phyloP scores from a whole-genome alignment of 805 yeast genomes.

The Candida xiaguanensis region DNA sequence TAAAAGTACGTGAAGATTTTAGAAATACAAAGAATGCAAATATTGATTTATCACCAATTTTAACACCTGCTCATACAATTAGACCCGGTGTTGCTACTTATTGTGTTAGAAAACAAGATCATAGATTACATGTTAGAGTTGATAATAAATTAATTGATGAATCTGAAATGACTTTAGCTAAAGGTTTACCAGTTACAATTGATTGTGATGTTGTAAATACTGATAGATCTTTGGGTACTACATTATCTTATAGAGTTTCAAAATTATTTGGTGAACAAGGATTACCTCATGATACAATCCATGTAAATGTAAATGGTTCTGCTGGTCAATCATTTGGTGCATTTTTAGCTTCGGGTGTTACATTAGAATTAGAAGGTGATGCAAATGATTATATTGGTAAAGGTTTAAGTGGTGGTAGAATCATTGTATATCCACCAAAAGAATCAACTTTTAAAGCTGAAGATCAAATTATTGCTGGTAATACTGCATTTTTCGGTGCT shows the following conservation, averaged over 20 bases:
- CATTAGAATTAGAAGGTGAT: constrained; percentile 94
- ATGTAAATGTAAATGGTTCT: constrained; percentile 84
- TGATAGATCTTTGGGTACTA: constrained; percentile 94
- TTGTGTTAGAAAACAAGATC: constrained; percentile 91
- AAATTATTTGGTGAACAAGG: constrained; percentile 92
- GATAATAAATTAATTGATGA: constrained; percentile 96
- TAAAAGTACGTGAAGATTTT: constrained; percentile 77
- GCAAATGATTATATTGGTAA: constrained; percentile 98
- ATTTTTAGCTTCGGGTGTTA: constrained; percentile 91
- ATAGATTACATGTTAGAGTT: constrained; percentile 84
- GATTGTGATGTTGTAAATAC: constrained; percentile 93
- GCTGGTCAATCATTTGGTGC: constrained; percentile 99
- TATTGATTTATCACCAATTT: constrained; percentile 86
- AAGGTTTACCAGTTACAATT: constrained; percentile 93
- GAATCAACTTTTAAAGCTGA: constrained; percentile 84
- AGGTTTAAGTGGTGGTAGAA: constrained; percentile 93
- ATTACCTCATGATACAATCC: constrained; percentile 93
- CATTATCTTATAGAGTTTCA: constrained; percentile 89
- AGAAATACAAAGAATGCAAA: constrained; percentile 87
- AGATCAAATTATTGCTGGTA: constrained; percentile 94
- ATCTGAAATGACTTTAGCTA: constrained; percentile 90
- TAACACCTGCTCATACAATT: constrained; percentile 94
- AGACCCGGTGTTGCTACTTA: constrained; percentile 96
- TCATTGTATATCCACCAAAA: constrained; percentile 88
- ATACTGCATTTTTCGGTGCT: constrained; percentile 97